Evolutionary conservation across 192 early-diverging fungal species (phyloP).

Genomic region (Geranomyces michiganensis): DNA sequence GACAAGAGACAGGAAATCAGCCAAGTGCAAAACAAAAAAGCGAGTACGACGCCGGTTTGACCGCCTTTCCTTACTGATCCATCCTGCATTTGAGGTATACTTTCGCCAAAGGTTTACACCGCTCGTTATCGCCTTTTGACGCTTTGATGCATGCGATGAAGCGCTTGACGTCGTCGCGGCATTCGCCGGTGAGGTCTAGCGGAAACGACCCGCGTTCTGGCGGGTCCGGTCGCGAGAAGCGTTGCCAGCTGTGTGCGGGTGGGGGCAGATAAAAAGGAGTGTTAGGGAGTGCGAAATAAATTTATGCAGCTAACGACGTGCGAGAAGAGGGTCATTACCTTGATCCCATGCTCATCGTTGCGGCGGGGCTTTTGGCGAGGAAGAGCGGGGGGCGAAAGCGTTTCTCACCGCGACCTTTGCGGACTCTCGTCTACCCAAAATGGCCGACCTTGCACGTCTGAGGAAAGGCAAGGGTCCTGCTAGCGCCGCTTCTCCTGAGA

Average conservation of each 20-base stretch:
- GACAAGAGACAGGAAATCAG: conserved; percentile 20
- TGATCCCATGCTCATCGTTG: conserved; percentile 32
- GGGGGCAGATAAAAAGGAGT: neutral
- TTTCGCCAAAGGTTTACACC: conserved; percentile 75
- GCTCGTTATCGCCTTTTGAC: conserved; percentile 69
- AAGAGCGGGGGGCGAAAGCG: too few relatives aligned
- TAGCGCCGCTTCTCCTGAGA: too few relatives aligned
- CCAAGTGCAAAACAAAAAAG: neutral
- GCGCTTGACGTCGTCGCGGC: conserved; percentile 73
- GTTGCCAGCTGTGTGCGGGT: conserved; percentile 27
- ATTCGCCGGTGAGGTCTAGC: conserved; percentile 86
- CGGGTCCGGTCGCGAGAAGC: conserved; percentile 65
- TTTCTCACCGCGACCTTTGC: too few relatives aligned
- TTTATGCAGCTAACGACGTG: neutral
- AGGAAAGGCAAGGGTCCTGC: too few relatives aligned
- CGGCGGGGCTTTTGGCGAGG: too few relatives aligned
- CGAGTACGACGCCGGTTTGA: neutral
- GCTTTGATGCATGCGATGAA: conserved; percentile 80
- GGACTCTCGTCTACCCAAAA: too few relatives aligned
- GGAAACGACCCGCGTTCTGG: conserved; percentile 91
- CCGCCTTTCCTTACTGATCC: conserved; percentile 82
- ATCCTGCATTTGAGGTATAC: conserved; percentile 88
- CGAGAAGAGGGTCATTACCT: neutral
- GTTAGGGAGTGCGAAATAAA: neutral
- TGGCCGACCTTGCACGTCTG: too few relatives aligned